Percentiles rank a stretch among this genome's conserved stretches.
These are phyloP conservation scores for Oenanthe javanica DNA, from an alignment of 140 eudicot genomes.

Conservation along the genomic window DNA sequence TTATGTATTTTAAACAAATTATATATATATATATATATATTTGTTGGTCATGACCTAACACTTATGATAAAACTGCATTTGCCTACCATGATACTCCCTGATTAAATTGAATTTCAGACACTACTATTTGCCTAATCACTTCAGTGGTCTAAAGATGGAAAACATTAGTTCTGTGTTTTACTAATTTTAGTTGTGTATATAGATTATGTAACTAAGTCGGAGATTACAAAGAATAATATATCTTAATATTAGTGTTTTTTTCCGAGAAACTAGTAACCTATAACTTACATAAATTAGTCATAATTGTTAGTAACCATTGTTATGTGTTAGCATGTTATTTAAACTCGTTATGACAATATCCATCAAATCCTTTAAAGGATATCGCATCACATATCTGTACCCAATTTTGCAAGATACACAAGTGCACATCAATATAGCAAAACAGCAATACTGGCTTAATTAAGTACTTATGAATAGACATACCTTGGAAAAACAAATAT, in stretches of 20 bases:
- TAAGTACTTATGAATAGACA: neutral
- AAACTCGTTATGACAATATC: neutral
- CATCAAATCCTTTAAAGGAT: neutral
- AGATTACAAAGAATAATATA: neutral
- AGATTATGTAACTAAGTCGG: neutral
- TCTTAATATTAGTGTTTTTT: neutral
- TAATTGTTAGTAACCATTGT: neutral
- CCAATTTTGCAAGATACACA: neutral
- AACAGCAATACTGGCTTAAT: neutral
- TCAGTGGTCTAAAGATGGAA: neutral
- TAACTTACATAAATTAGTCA: neutral
- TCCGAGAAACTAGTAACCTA: neutral
- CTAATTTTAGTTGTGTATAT: neutral
- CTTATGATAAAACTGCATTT: neutral
- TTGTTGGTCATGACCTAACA: neutral
- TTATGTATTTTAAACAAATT: neutral
- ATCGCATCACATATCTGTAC: neutral
- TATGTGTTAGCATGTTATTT: neutral
- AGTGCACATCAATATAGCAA: neutral
- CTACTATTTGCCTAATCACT: neutral
- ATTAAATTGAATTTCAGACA: neutral
- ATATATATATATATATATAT: neutral
- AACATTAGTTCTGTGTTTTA: neutral
- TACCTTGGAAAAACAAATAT: constrained; percentile 93
- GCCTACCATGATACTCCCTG: neutral